Evolutionary conservation across 2,329 filamentous ascomycete genomes (phyloP).

Genomic region (Tolypocladium pustulatum): DNA sequence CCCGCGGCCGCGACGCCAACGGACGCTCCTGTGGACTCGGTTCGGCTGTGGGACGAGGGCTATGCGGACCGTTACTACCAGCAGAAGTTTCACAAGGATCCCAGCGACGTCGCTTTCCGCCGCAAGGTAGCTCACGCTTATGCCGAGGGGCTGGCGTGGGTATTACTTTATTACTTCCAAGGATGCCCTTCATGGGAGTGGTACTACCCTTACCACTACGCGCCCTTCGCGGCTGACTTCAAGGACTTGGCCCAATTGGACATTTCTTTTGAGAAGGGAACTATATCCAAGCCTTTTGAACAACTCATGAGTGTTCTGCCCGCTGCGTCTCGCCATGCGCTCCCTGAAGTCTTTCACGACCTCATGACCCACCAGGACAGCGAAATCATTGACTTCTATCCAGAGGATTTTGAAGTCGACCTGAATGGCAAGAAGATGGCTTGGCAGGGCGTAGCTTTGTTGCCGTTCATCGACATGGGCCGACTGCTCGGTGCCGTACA

Average conservation of each 20-base stretch:
- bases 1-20: conserved; percentile 35
- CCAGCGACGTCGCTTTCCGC: conserved; percentile 74
- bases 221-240: conserved; percentile 94
- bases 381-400: conserved; percentile 95
- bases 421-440: conserved; percentile 97
- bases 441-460: conserved; percentile 88
- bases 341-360: conserved; percentile 78
- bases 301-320: conserved; percentile 97
- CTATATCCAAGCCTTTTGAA: conserved; percentile 84
- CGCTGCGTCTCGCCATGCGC: conserved; percentile 81
- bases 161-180: conserved; percentile 94
- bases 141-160: conserved; percentile 90
- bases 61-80: conserved; percentile 95
- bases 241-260: conserved; percentile 70
- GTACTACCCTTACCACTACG: conserved; percentile 99
- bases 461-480: conserved; percentile 93
- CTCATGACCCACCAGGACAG: conserved; percentile 85
- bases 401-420: conserved; percentile 85
- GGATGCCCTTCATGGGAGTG: conserved; percentile 98
- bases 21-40: conserved; percentile 64
- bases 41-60: conserved; percentile 88
- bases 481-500: conserved; percentile 74
- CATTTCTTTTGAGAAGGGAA: conserved; percentile 73
- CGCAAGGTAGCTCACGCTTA: conserved; percentile 85
- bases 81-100: conserved; percentile 83